Evolutionary conservation across 2,329 filamentous ascomycete species (phyloP), one percentile per base, ranked within the genome.

Genomic region (Alternaria incomplexa): DNA sequence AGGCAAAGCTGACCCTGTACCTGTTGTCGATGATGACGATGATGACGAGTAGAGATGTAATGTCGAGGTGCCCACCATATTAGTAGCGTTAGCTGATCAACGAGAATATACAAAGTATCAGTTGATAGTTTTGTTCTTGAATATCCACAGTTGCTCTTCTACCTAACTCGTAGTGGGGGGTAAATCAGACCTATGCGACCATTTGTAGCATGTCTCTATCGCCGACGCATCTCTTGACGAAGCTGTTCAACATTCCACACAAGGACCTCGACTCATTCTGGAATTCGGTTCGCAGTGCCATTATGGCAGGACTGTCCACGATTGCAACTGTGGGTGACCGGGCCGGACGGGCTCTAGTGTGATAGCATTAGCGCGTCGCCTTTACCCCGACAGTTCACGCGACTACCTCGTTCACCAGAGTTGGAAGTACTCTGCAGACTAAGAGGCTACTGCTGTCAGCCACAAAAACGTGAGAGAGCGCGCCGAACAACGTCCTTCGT

Each of bases 1-100:
- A 11, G 67, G 68, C 44, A 70, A 71, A 48, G 67, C 70, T 36
- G 75, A 73, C 53, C 61, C 74, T 28, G 74, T 76, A 25, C 74
- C 76, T 62, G 77, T 79, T 30, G 74, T 75, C 28, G 72, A 71
- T 25, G 77, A 76, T 22, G 73, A 71, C 26, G 73, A 73, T n/a
- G 71, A 77, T 13, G 71, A 75, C 5, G 72, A 78, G 46, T 66
- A 57, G 58, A 45, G 23, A 43, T 26, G 23, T 20, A 56, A 56
- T 28, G 6, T 17, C 28, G 5, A 52, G 1, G 22, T 40, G 13
- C 13, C 8, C 22, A 25, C 5, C 9, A 52, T 17, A 12, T 15
- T 54, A 44, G 23, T 23, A 54, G n/a, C 10, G 11, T 0, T 28
- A 43, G 30, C 30, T 40, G 13, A 15, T 36, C 28, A 36, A 32